phyloP scores from a whole-genome alignment of 2,329 filamentous ascomycete genomes.

The Hypomyces rosellus region DNA sequence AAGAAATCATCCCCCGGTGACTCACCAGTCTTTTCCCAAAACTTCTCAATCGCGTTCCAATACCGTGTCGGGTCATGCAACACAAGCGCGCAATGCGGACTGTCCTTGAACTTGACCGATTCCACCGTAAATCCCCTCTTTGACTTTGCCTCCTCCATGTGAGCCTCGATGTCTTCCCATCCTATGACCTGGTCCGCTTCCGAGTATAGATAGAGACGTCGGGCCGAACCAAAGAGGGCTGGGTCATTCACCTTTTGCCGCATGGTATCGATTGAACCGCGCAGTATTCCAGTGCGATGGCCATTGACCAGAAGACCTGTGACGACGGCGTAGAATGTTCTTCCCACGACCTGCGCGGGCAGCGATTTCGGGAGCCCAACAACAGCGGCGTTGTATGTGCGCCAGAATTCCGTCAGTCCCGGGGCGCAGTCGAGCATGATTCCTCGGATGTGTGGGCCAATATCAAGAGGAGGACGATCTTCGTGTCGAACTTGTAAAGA shows the following conservation, averaged over 20 bases:
- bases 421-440: conserved; percentile 7
- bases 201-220: conserved; percentile 2
- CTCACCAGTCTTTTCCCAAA: background rate
- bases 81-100: conserved; percentile 2
- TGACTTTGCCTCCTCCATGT: conserved; percentile 3
- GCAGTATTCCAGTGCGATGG: background rate
- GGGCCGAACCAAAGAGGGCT: background rate
- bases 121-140: background rate
- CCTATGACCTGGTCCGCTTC: conserved; percentile 1
- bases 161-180: conserved; percentile 2
- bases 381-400: background rate
- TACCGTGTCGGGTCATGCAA: background rate
- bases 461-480: background rate
- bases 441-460: background rate
- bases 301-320: background rate
- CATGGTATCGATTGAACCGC: background rate
- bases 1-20: background rate
- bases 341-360: background rate
- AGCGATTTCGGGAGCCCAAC: background rate
- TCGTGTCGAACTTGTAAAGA: background rate
- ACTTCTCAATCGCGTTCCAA: conserved; percentile 1
- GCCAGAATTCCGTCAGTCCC: conserved; percentile 1
- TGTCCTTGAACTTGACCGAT: background rate
- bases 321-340: background rate
- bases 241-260: background rate